Percentiles rank a stretch among this genome's conserved stretches.
phyloP scores from a whole-genome alignment of 179 eudicot genomes.

The Amaranthus tricolor region DNA sequence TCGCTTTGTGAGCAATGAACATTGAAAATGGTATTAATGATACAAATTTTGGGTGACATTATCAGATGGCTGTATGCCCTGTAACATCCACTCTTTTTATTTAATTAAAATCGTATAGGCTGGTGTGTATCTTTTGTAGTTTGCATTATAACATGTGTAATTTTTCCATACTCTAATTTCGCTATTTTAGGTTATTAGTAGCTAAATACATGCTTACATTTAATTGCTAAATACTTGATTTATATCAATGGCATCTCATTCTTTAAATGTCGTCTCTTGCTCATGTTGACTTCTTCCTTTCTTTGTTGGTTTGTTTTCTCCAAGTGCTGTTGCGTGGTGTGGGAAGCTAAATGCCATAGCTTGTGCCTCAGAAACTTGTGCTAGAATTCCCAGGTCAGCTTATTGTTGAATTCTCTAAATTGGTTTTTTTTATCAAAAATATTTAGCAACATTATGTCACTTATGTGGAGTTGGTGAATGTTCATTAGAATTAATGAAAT shows the following conservation, averaged over 20 bases:
- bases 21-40: no score
- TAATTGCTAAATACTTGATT: neutral
- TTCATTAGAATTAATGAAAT: neutral
- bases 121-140: neutral
- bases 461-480: neutral
- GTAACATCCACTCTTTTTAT: no score
- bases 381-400: conserved; percentile 92
- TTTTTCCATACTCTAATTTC: neutral
- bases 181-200: neutral
- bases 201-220: neutral
- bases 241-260: neutral
- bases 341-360: conserved; percentile 95
- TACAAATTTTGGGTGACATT: no score
- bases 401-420: neutral
- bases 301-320: conserved; percentile 9
- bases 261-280: neutral
- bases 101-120: no score
- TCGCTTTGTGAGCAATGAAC: no score
- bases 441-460: neutral
- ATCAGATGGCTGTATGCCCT: no score
- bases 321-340: conserved; percentile 98
- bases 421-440: neutral
- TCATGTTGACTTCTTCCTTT: neutral
- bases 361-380: conserved; percentile 98
- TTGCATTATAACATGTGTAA: neutral